Percentiles rank a stretch among this genome's conserved stretches.
Evolutionary conservation across 192 early-diverging fungal genomes (phyloP).

Genomic region (Umbelopsis vinacea): DNA sequence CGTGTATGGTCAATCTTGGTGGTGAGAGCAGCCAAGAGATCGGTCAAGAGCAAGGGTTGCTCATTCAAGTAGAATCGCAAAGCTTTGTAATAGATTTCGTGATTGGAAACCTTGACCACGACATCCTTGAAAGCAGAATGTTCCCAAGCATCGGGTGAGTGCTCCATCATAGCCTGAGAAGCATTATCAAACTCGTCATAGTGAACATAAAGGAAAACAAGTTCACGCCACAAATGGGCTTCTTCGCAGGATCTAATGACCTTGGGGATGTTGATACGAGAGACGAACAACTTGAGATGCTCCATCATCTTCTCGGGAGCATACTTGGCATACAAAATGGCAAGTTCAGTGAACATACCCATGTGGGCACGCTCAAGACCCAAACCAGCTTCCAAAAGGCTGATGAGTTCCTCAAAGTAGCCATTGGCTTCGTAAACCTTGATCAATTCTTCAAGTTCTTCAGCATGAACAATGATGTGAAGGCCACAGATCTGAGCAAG

Average conservation of each 20-base stretch:
- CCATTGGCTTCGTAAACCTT: conserved; percentile 87
- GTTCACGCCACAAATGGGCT: conserved; percentile 94
- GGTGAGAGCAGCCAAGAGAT: conserved; percentile 86
- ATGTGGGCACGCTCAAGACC: conserved; percentile 98
- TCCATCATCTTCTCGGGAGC: conserved; percentile 94
- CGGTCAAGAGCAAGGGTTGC: conserved; percentile 93
- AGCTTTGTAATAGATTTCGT: conserved; percentile 99
- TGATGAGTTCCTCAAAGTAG: conserved; percentile 90
- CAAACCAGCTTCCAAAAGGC: conserved; percentile 90
- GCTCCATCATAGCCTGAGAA: conserved; percentile 92
- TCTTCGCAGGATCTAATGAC: conserved; percentile 94
- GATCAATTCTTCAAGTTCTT: conserved; percentile 92
- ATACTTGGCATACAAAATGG: conserved; percentile 97
- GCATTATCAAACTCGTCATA: conserved; percentile 99
- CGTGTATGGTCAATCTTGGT: conserved; percentile 95
- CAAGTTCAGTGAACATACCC: conserved; percentile 99
- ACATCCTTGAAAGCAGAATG: conserved; percentile 97
- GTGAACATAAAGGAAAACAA: conserved; percentile 98
- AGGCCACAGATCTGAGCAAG: conserved; percentile 98
- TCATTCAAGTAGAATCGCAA: conserved; percentile 96
- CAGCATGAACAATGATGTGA: conserved; percentile 94
- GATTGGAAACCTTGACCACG: conserved; percentile 94
- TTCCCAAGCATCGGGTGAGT: conserved; percentile 96
- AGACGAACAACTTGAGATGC: conserved; percentile 96
- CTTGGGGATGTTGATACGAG: conserved; percentile 99